Conservation (phyloP, 2,329 filamentous ascomycete species). For the Cladorrhinum sp. region DNA sequence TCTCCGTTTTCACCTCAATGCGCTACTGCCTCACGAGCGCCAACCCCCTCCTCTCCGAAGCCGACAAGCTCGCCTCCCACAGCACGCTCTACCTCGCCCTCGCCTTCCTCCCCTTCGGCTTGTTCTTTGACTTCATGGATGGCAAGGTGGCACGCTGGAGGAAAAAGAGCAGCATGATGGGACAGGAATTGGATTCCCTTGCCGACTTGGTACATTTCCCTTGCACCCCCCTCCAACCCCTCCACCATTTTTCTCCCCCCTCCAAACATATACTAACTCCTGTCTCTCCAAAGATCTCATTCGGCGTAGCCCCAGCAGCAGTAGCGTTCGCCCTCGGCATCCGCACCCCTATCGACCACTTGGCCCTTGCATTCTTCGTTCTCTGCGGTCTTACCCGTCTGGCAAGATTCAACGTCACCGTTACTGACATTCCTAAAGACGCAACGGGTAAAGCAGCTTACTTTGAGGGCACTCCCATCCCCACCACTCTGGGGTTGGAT, state of each 20-base stretch:
- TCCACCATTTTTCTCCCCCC: background rate
- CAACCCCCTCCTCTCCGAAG: slow-evolving; percentile 63
- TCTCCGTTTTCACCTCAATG: slow-evolving; percentile 94
- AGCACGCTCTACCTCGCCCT: slow-evolving; percentile 70
- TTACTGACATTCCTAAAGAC: slow-evolving; percentile 85
- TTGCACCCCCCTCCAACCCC: background rate
- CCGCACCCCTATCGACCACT: slow-evolving; percentile 77
- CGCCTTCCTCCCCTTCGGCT: slow-evolving; percentile 81
- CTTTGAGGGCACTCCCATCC: slow-evolving; percentile 96
- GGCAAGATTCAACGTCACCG: slow-evolving; percentile 96
- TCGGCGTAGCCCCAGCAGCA: slow-evolving; percentile 84
- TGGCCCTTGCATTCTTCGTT: slow-evolving; percentile 81
- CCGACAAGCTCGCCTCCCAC: slow-evolving; percentile 8
- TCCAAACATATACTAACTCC: background rate
- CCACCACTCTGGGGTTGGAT: slow-evolving; percentile 79
- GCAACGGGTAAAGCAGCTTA: slow-evolving; percentile 86
- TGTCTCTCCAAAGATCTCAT: slow-evolving; percentile 72
- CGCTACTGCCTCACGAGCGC: slow-evolving; percentile 73
- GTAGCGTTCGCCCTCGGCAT: slow-evolving; percentile 87
- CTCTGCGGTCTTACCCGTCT: slow-evolving; percentile 91
- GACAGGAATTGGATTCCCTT: slow-evolving; percentile 92
- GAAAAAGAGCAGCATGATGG: slow-evolving; percentile 96
- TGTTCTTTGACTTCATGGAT: slow-evolving; percentile 98
- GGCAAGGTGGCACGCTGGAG: slow-evolving; percentile 95
- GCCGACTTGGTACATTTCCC: slow-evolving; percentile 72